Conservation (phyloP, 1,284 basidiomycete species). For the Trichosporon ovoides region DNA sequence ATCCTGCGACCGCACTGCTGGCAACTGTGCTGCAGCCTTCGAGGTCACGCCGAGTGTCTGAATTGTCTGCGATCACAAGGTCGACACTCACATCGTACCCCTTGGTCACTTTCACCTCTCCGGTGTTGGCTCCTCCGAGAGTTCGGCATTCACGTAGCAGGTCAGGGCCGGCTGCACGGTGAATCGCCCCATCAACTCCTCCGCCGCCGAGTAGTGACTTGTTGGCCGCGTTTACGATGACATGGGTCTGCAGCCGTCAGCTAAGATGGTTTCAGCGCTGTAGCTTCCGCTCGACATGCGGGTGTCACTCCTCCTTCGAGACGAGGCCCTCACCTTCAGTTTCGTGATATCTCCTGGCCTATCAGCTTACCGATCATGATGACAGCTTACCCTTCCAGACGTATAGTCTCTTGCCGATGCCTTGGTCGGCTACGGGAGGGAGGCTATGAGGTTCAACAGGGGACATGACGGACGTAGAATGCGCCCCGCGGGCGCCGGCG, state of each 20-base stretch:
- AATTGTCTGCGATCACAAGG: too few species aligned
- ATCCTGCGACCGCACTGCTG: too few species aligned
- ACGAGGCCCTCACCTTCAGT: constrained; percentile 40
- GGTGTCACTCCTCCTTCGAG: too few species aligned
- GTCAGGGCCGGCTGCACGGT: constrained; percentile 69
- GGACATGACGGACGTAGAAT: background rate
- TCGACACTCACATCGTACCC: constrained; percentile 45
- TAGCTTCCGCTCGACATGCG: too few species aligned
- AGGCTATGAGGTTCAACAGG: constrained; percentile 21
- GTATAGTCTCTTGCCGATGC: constrained; percentile 22
- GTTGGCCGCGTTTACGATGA: constrained; percentile 86
- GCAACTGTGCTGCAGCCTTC: too few species aligned
- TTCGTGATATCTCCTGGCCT: constrained; percentile 43
- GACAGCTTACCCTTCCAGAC: constrained; percentile 37
- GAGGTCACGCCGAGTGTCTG: too few species aligned
- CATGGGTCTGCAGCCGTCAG: constrained; percentile 54
- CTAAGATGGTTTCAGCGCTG: too few species aligned
- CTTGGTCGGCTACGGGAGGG: constrained; percentile 27
- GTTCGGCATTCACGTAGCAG: constrained; percentile 65
- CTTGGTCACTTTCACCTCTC: constrained; percentile 54
- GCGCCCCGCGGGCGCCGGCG: background rate
- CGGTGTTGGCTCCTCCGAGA: constrained; percentile 72
- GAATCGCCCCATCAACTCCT: constrained; percentile 53
- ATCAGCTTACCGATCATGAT: background rate
- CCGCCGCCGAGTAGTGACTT: constrained; percentile 64